A percentile compares a stretch with the other conserved stretches of the same genome.
Conservation (phyloP, 192 early-diverging fungal species). For the Backusella parvicylindrica region DNA sequence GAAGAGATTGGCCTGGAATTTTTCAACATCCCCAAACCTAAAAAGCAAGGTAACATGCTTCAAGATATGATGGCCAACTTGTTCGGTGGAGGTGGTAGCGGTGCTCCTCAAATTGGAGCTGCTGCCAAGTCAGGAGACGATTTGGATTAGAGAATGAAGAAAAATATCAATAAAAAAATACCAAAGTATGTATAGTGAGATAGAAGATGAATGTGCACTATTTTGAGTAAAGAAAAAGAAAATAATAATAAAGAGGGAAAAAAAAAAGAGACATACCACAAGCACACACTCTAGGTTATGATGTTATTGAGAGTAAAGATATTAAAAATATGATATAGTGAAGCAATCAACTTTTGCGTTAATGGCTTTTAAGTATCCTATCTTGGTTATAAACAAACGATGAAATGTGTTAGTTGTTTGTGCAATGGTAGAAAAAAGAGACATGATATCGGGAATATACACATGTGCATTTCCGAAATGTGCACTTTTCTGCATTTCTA, state of each 20-base stretch:
- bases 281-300: no score
- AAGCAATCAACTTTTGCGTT: no score
- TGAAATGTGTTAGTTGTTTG: no score
- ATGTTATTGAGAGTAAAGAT: not conserved
- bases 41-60: constrained; percentile 44
- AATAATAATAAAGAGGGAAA: not conserved
- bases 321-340: no score
- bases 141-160: not conserved
- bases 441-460: no score
- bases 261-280: not conserved
- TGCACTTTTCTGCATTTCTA: no score
- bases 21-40: constrained; percentile 44
- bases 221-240: not conserved
- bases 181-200: not conserved
- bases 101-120: not conserved
- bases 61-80: constrained; percentile 52
- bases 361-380: no score
- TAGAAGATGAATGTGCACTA: not conserved
- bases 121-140: not conserved
- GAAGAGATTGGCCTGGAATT: constrained; percentile 45
- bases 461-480: no score
- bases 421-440: no score
- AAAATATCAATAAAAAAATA: not conserved
- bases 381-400: no score
- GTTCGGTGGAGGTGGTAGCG: constrained; percentile 31